These are phyloP conservation scores for Leccinum uliginosum DNA, from an alignment of 768 basidiomycete species.

Conservation along the genomic window DNA sequence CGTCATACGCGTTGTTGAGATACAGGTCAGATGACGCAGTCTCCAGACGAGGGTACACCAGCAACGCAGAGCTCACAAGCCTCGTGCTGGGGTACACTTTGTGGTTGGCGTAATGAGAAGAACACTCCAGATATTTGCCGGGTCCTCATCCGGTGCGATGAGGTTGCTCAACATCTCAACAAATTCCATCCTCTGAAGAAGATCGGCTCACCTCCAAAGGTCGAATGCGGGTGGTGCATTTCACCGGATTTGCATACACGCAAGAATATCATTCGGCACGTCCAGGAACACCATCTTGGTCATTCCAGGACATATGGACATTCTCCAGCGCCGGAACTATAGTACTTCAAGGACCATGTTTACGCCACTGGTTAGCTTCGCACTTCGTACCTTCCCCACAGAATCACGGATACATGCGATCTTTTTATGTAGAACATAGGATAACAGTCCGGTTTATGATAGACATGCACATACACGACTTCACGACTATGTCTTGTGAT, in stretches of 20 bases:
- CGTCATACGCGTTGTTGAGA: neutral
- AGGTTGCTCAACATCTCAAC: neutral
- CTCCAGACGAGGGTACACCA: neutral
- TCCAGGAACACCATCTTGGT: neutral
- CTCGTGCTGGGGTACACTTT: neutral
- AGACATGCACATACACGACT: too few relatives aligned
- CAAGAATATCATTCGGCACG: slow-evolving; percentile 6
- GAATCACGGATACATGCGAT: too few relatives aligned
- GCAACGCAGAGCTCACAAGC: neutral
- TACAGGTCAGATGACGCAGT: neutral
- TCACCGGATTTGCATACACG: accelerated
- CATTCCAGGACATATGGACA: neutral
- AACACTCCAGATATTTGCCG: neutral
- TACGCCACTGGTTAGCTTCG: too few relatives aligned
- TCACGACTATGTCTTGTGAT: too few relatives aligned
- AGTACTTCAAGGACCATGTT: too few relatives aligned
- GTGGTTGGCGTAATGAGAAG: neutral
- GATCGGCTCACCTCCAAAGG: accelerated
- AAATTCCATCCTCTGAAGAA: neutral
- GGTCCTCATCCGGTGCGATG: neutral
- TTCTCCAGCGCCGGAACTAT: neutral
- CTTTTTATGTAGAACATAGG: too few relatives aligned
- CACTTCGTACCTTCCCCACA: too few relatives aligned
- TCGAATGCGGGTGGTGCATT: neutral
- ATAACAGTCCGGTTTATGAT: too few relatives aligned